phyloP scores from a whole-genome alignment of 2,329 filamentous ascomycete species.

The Incumbomyces lentus region DNA sequence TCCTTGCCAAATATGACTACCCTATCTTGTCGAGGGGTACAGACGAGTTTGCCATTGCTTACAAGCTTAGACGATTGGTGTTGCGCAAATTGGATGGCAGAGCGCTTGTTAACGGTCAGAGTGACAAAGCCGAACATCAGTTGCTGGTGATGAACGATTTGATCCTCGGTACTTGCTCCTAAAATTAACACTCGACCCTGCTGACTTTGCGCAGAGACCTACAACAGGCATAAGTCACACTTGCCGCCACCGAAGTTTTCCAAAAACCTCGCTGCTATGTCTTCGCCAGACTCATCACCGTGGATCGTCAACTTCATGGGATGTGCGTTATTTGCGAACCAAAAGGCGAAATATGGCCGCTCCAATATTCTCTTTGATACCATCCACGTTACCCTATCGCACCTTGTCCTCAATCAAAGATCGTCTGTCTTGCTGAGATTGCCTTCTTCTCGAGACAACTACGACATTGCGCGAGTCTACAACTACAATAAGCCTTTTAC shows the following conservation, averaged over 20 bases:
- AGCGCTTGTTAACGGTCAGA: slow-evolving; percentile 17
- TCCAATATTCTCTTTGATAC: slow-evolving; percentile 15
- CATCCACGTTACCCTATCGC: slow-evolving; percentile 25
- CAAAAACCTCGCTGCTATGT: slow-evolving; percentile 16
- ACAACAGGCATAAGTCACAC: slow-evolving; percentile 7
- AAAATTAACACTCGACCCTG: not conserved
- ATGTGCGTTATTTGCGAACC: not conserved
- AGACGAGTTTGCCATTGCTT: slow-evolving; percentile 25
- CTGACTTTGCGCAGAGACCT: slow-evolving; percentile 11
- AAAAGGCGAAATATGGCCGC: slow-evolving; percentile 9
- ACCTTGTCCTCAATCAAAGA: slow-evolving; percentile 22
- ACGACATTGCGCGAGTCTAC: slow-evolving; percentile 21
- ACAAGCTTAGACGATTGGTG: slow-evolving; percentile 28
- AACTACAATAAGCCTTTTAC: slow-evolving; percentile 18
- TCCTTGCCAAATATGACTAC: slow-evolving; percentile 26
- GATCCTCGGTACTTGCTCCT: slow-evolving; percentile 17
- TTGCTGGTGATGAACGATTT: slow-evolving; percentile 22
- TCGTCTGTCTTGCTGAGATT: slow-evolving; percentile 11
- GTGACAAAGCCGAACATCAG: slow-evolving; percentile 22
- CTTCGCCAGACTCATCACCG: slow-evolving; percentile 12
- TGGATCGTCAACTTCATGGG: slow-evolving; percentile 16
- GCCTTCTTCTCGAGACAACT: slow-evolving; percentile 14
- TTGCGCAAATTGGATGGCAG: slow-evolving; percentile 23
- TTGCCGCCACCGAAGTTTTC: slow-evolving; percentile 11
- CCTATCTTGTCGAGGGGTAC: slow-evolving; percentile 14